Conservation (phyloP, 805 yeast species). For the Huiozyma sinensis region DNA sequence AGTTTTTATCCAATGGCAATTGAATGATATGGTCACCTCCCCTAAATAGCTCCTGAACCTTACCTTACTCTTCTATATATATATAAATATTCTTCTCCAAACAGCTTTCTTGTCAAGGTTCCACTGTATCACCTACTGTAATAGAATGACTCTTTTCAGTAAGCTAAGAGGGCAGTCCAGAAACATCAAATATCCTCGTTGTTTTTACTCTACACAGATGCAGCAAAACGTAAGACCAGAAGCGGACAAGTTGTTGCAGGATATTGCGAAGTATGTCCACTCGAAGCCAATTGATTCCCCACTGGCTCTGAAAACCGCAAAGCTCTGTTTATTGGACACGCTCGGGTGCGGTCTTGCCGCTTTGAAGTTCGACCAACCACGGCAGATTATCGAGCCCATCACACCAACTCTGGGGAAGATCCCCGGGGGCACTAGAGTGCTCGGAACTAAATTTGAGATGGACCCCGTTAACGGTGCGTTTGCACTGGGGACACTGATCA, state of each 20-base stretch:
- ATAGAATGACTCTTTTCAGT: no score
- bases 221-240: conserved; percentile 37
- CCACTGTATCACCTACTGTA: no score
- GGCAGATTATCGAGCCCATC: conserved; percentile 41
- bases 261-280: conserved; percentile 44
- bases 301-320: conserved; percentile 44
- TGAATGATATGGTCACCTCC: no score
- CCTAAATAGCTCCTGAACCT: no score
- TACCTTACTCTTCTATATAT: no score
- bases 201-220: no score
- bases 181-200: no score
- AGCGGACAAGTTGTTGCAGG: conserved; percentile 38
- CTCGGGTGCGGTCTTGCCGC: conserved; percentile 54
- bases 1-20: no score
- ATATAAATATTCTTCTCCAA: no score
- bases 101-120: no score
- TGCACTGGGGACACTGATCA: conserved; percentile 43
- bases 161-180: no score
- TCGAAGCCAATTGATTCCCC: conserved; percentile 34
- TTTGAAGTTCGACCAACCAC: conserved; percentile 40
- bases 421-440: conserved; percentile 44
- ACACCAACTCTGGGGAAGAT: conserved; percentile 38
- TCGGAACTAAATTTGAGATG: conserved; percentile 40
- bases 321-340: conserved; percentile 44
- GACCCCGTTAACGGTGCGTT: conserved; percentile 53